Evolutionary conservation across 1,284 basidiomycete genomes (phyloP).

Genomic region (Naganishia sp.): DNA sequence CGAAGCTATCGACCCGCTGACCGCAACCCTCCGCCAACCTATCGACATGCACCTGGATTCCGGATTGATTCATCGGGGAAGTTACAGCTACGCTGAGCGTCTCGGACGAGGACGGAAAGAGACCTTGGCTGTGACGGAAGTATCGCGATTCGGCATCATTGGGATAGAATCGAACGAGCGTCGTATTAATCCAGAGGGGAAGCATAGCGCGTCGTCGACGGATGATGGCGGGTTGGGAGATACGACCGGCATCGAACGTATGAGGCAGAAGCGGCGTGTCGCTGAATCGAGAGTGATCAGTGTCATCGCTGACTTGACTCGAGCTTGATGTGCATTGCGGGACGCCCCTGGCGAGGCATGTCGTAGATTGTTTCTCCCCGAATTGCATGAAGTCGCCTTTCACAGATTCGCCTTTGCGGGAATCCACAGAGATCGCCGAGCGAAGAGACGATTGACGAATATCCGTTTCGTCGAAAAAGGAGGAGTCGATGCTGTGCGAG

Average conservation of each 20-base stretch:
- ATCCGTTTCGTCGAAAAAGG: neutral
- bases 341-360: neutral
- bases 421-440: neutral
- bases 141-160: slow-evolving; percentile 3
- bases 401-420: neutral
- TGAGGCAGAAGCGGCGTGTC: neutral
- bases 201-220: slow-evolving; percentile 8
- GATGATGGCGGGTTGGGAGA: neutral
- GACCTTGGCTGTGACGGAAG: neutral
- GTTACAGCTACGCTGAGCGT: neutral
- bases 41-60: slow-evolving; percentile 6
- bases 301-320: neutral
- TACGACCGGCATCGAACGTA: neutral
- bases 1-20: neutral
- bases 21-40: neutral
- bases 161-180: neutral
- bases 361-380: neutral
- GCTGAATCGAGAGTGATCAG: neutral
- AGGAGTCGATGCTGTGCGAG: slow-evolving; percentile 3
- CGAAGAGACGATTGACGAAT: neutral
- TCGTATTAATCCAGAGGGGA: slow-evolving; percentile 15
- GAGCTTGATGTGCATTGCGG: neutral
- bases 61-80: neutral
- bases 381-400: neutral
- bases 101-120: slow-evolving; percentile 17